A percentile compares a stretch with the other conserved stretches of the same genome.
Conservation (phyloP, 768 basidiomycete species). For the Podaxis pistillaris region DNA sequence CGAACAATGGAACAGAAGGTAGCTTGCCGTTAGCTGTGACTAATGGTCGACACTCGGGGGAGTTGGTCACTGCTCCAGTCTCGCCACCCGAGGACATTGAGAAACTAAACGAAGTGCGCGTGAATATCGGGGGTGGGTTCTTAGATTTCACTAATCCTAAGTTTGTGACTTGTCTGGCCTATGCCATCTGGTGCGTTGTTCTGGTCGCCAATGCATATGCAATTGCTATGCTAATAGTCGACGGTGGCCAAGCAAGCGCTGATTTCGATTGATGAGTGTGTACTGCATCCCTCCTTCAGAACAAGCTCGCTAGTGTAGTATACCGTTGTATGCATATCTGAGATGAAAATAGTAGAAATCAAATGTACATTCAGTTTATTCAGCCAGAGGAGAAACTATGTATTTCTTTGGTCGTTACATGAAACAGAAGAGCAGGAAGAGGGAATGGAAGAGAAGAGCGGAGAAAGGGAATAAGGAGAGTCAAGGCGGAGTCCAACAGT, state of each 20-base stretch:
- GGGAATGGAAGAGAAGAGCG: not conserved
- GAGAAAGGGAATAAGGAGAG: not conserved
- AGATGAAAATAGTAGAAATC: not conserved
- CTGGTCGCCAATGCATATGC: slow-evolving; percentile 53
- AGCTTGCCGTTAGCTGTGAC: not conserved
- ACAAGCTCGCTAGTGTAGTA: not conserved
- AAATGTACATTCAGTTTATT: not conserved
- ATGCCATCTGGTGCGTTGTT: slow-evolving; percentile 44
- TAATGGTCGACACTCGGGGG: not conserved
- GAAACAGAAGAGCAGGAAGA: not conserved
- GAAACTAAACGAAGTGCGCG: slow-evolving; percentile 15
- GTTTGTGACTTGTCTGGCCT: slow-evolving; percentile 39
- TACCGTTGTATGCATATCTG: not conserved
- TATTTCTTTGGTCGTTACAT: not conserved
- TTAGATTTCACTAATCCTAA: slow-evolving; percentile 42
- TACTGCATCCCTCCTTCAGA: not conserved
- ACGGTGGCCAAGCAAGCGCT: not conserved
- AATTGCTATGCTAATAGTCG: slow-evolving; percentile 38
- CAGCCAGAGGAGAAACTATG: not conserved
- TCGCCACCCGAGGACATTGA: not conserved
- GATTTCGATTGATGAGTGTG: not conserved
- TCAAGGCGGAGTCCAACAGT: slow-evolving; percentile 1
- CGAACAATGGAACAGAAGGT: not conserved
- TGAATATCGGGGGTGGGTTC: slow-evolving; percentile 5
- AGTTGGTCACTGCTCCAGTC: not conserved